Evolutionary conservation across 441 rosid genomes (phyloP).

Genomic region (Daphne laureola): DNA sequence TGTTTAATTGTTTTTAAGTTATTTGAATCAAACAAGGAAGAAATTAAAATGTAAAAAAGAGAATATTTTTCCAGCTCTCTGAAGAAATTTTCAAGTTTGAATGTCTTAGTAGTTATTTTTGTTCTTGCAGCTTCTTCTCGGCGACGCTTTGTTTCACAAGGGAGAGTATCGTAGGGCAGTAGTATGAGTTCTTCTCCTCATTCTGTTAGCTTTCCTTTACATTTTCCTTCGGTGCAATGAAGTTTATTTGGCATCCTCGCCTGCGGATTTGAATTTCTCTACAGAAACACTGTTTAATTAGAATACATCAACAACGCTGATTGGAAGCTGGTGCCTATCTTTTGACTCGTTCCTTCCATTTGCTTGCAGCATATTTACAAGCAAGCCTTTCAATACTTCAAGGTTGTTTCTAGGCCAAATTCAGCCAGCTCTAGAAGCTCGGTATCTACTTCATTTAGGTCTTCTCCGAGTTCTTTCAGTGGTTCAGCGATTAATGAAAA

Average conservation of each 20-base stretch:
- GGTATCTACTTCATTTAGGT: constrained; percentile 52
- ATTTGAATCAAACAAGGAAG: too few relatives aligned
- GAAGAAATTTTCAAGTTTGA: not conserved
- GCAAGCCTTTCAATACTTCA: constrained; percentile 77
- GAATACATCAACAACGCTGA: too few relatives aligned
- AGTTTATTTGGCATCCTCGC: too few relatives aligned
- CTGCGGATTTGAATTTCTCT: too few relatives aligned
- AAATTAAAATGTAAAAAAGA: too few relatives aligned
- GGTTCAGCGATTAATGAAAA: constrained; percentile 66
- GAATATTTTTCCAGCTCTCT: not conserved
- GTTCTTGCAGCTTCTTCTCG: constrained; percentile 64
- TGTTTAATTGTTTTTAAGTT: not conserved
- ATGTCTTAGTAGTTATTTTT: constrained; percentile 4
- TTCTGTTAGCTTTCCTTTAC: not conserved
- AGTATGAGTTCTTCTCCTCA: constrained; percentile 34
- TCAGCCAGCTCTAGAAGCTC: constrained; percentile 58
- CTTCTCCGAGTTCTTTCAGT: constrained; percentile 73
- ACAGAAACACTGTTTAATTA: too few relatives aligned
- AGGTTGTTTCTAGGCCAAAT: constrained; percentile 71
- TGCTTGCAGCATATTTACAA: constrained; percentile 58
- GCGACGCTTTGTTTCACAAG: constrained; percentile 75
- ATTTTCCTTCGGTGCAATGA: too few relatives aligned
- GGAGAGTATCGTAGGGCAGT: constrained; percentile 80
- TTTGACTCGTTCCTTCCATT: constrained; percentile 5
- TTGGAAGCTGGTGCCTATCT: too few relatives aligned